Percentiles rank a stretch among this genome's conserved stretches.
Conservation (phyloP, 1,284 basidiomycete species). For the Cryptococcus deneoformans region DNA sequence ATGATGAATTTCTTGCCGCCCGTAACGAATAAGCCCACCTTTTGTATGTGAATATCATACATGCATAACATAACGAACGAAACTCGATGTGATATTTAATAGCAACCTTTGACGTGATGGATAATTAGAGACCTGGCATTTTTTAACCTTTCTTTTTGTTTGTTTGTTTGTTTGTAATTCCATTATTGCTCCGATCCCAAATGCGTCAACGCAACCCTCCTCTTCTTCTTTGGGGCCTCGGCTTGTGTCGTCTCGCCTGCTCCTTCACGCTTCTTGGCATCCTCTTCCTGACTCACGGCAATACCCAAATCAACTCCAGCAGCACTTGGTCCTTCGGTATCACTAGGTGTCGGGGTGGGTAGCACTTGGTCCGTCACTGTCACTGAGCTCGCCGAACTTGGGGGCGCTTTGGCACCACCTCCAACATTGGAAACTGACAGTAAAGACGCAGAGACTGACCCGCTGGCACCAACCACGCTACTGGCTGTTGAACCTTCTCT, state of each 20-base stretch:
- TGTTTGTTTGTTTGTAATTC: too few species aligned
- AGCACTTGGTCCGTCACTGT: conserved; percentile 8
- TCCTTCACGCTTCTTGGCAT: conserved; percentile 64
- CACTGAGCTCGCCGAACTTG: conserved; percentile 21
- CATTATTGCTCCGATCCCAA: conserved; percentile 20
- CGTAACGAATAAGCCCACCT: too few species aligned
- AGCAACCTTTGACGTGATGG: too few species aligned
- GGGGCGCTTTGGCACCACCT: conserved; percentile 9
- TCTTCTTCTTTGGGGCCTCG: conserved; percentile 81
- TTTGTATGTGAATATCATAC: too few species aligned
- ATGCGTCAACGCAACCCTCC: conserved; percentile 73
- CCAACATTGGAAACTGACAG: background rate
- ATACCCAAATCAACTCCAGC: conserved; percentile 6
- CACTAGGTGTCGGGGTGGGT: conserved; percentile 32
- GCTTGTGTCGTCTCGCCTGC: conserved; percentile 7
- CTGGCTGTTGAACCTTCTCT: conserved; percentile 39
- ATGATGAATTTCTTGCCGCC: too few species aligned
- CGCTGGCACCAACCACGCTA: conserved; percentile 9
- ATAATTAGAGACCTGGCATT: too few species aligned
- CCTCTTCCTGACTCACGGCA: conserved; percentile 3
- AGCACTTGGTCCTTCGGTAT: conserved; percentile 23
- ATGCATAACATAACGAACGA: too few species aligned
- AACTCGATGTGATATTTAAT: too few species aligned
- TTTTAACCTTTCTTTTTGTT: too few species aligned
- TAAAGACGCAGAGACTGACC: background rate